Conservation (phyloP, 2,329 filamentous ascomycete species). For the Leptographium lundbergii region DNA sequence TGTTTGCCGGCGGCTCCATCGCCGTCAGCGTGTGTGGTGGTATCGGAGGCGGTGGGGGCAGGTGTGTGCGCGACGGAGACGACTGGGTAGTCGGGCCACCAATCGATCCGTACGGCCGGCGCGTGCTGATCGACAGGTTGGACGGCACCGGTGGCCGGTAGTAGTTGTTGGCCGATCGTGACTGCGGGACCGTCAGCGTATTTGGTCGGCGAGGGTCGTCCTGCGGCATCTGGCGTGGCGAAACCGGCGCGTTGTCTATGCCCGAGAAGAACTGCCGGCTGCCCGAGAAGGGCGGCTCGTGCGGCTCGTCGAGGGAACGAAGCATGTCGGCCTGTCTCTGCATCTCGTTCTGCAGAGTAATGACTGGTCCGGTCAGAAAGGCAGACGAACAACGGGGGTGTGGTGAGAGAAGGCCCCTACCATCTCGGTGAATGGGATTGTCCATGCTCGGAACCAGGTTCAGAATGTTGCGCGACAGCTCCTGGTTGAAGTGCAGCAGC, state of each 20-base stretch:
- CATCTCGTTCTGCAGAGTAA: constrained; percentile 45
- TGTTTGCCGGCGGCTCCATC: constrained; percentile 51
- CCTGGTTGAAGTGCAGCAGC: constrained; percentile 64
- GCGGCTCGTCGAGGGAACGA: constrained; percentile 47
- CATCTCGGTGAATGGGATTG: constrained; percentile 66
- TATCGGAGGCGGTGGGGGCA: constrained; percentile 44
- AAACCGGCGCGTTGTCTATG: constrained; percentile 67
- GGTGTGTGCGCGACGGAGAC: constrained; percentile 57
- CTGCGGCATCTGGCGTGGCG: constrained; percentile 73
- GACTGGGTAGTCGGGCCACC: constrained; percentile 48
- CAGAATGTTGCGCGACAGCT: constrained; percentile 64
- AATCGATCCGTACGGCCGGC: constrained; percentile 78
- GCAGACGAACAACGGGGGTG: not conserved
- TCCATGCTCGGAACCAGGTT: constrained; percentile 64
- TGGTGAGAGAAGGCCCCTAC: constrained; percentile 38
- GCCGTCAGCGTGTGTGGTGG: constrained; percentile 29
- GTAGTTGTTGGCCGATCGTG: constrained; percentile 40
- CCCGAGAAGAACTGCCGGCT: constrained; percentile 54
- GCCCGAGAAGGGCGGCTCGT: constrained; percentile 52
- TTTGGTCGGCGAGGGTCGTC: constrained; percentile 69
- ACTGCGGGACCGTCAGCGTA: constrained; percentile 42
- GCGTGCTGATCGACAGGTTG: constrained; percentile 65
- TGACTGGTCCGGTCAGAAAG: constrained; percentile 26
- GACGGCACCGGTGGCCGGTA: constrained; percentile 70
- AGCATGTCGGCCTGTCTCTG: constrained; percentile 48